phyloP scores from a whole-genome alignment of 768 basidiomycete species.

The Suillus lakei region DNA sequence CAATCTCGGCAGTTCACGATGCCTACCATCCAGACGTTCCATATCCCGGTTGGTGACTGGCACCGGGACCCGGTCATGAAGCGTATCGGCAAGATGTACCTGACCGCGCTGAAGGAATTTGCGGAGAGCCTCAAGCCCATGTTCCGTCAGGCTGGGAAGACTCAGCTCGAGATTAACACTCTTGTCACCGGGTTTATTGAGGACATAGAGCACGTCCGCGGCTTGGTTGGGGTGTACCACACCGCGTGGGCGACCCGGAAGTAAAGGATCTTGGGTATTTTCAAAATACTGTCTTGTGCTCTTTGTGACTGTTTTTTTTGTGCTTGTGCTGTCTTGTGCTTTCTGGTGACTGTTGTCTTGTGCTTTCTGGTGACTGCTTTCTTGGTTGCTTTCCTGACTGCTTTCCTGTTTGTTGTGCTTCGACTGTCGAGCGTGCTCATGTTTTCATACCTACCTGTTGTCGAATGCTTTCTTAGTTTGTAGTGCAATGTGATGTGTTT shows the following conservation, averaged over 20 bases:
- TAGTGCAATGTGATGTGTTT: background rate
- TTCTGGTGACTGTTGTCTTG: background rate
- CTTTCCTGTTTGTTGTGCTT: constrained; percentile 1
- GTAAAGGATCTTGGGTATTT: constrained; percentile 13
- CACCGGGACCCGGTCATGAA: constrained; percentile 29
- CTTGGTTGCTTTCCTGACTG: background rate
- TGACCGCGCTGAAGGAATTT: constrained; percentile 45
- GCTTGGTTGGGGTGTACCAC: constrained; percentile 53
- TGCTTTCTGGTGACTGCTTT: background rate
- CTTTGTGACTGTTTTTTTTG: background rate
- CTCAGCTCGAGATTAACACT: constrained; percentile 40
- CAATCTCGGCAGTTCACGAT: constrained; percentile 46
- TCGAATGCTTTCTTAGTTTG: background rate
- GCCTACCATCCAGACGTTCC: constrained; percentile 37
- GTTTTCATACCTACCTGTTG: constrained; percentile 6
- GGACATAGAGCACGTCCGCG: constrained; percentile 52
- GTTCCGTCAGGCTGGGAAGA: constrained; percentile 42
- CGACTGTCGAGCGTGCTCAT: background rate
- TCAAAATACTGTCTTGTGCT: constrained; percentile 4
- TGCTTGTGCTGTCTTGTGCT: constrained; percentile 8
- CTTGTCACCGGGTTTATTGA: constrained; percentile 47
- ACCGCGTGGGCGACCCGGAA: constrained; percentile 53
- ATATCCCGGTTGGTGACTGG: constrained; percentile 67
- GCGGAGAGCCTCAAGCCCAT: constrained; percentile 55
- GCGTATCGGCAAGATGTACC: constrained; percentile 47